Conservation (phyloP, 176 grass and related monocot genomes). For the Hyparrhenia diplandra region DNA sequence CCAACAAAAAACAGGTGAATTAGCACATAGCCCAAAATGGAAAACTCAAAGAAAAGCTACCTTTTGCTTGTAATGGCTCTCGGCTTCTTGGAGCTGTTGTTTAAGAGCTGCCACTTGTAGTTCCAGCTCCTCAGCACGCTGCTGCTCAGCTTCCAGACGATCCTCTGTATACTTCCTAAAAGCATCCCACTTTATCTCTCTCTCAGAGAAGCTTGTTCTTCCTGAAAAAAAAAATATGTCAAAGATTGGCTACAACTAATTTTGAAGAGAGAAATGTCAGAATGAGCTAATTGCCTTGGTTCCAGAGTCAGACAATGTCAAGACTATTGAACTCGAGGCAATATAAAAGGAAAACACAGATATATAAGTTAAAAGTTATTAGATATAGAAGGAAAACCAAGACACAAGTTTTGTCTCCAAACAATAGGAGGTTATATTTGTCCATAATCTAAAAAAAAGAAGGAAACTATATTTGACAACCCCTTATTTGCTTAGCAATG, state of each 20-base stretch:
- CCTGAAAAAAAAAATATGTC: slow-evolving; percentile 31
- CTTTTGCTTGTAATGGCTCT: slow-evolving; percentile 51
- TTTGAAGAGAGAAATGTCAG: not conserved
- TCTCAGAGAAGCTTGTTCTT: slow-evolving; percentile 68
- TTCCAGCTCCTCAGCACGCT: slow-evolving; percentile 43
- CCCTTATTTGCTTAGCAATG: not conserved
- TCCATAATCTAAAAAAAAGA: not conserved
- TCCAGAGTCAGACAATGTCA: not conserved
- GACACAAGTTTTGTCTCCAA: not conserved
- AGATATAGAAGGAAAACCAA: not conserved
- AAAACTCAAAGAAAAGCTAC: slow-evolving; percentile 16
- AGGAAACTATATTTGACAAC: slow-evolving; percentile 3
- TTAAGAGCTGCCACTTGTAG: slow-evolving; percentile 55
- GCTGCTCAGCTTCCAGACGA: slow-evolving; percentile 40
- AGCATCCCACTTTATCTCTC: slow-evolving; percentile 72
- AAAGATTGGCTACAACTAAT: not conserved
- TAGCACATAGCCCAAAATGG: slow-evolving; percentile 7
- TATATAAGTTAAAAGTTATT: not conserved
- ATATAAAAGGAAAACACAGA: not conserved
- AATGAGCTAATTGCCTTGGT: slow-evolving; percentile 1
- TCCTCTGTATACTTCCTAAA: slow-evolving; percentile 55
- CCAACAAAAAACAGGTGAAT: not conserved
- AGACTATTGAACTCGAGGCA: too few relatives aligned
- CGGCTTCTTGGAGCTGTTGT: slow-evolving; percentile 44
- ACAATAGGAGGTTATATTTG: not conserved